A percentile compares a stretch with the other conserved stretches of the same genome.
Conservation (phyloP, 345 rosid species). For the Theobroma cacao region DNA sequence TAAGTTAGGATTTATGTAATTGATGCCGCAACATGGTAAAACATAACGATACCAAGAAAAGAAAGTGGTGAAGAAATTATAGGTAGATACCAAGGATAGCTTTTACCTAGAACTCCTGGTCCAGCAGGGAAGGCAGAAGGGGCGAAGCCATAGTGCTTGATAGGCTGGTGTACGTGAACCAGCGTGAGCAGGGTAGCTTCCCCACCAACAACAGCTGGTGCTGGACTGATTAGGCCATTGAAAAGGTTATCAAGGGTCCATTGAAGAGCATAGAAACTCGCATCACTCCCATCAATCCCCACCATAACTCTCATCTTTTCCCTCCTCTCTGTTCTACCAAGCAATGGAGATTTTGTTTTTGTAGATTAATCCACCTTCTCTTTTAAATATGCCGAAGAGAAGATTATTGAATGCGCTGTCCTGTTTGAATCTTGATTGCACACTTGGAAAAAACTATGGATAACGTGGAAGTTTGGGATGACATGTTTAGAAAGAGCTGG, state of each 20-base stretch:
- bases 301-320: conserved; percentile 40
- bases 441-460: conserved; percentile 8
- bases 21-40: too few relatives aligned
- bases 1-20: too few relatives aligned
- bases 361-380: not conserved
- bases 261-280: conserved; percentile 46
- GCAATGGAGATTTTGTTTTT: not conserved
- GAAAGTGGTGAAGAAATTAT: too few relatives aligned
- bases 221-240: not conserved
- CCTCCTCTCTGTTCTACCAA: not conserved
- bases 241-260: conserved; percentile 41
- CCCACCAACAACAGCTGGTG: not conserved
- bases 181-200: conserved; percentile 22
- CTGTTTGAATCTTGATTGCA: not conserved
- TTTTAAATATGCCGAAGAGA: not conserved
- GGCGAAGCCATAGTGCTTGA: conserved; percentile 21
- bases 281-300: conserved; percentile 51
- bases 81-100: not conserved
- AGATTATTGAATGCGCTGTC: not conserved
- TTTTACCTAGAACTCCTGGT: conserved; percentile 41
- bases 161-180: conserved; percentile 44
- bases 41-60: too few relatives aligned
- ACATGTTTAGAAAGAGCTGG: not conserved
- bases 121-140: conserved; percentile 32
- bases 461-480: conserved; percentile 14